Evolutionary conservation across 305 asterid genomes (phyloP), one percentile per base, ranked within the genome.

Genomic region (Lippia alba): DNA sequence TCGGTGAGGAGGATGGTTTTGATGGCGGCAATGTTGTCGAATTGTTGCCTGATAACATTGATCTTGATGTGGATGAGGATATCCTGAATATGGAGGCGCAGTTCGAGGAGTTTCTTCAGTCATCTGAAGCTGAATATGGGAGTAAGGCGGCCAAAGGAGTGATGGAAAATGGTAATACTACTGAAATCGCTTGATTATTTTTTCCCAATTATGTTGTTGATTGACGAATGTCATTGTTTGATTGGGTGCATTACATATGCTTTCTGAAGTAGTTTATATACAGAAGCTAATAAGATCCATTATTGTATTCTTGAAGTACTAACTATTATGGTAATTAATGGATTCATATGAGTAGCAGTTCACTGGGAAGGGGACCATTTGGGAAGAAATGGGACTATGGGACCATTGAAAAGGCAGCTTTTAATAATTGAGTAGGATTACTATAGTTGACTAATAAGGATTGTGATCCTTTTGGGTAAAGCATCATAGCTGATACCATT

Each of bases 61-160:
- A 94, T 68, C 83, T 93, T 20, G 96, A 88, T 36, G 86, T 91
- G 70, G 97, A 94, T 74, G 99, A 91, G 59, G 97, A 94, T 36
- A 81, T 85, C 56, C 76, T 89, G 79, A 85, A 83, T 75, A 91
- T 94, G 92, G 99, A 94, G 78, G 85, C 86, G 11, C 96, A 91
- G 83, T 94, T 84, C 60, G 96, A 91, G 83, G 97, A 94, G 54
- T 91, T 91, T 74, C 94, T 91, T 67, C 86, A 71, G 64, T 83
- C 83, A 20, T 64, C 91, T 39, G 90, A 83, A 70, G 62, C 80
- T 44, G 89, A 56, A 18, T 73, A 72, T 15, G 84, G 73, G 64
- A 62, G 63, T 12, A 71, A 53, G 50, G 63, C 81, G 16, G 40
- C 18, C 70, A 75, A 68, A 53, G 72, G 78, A 67, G 74, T 40